phyloP scores from a whole-genome alignment of 2,329 filamentous ascomycete genomes.

The Nemania sp. region DNA sequence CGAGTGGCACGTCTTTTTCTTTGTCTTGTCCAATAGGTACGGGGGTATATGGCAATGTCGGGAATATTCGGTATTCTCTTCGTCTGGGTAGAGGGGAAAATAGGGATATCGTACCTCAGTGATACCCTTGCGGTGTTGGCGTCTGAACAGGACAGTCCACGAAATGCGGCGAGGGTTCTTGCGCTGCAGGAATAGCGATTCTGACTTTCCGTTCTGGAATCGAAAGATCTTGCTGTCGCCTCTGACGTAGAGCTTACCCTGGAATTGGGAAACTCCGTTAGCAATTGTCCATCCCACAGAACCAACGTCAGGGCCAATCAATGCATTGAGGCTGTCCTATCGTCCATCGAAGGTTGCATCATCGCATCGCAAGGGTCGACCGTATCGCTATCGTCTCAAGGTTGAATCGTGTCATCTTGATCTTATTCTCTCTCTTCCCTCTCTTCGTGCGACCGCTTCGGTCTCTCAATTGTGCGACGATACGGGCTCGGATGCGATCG shows the following conservation, averaged over 20 bases:
- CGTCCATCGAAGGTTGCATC: conserved; percentile 9
- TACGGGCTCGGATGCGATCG: conserved; percentile 31
- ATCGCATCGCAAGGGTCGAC: conserved; percentile 7
- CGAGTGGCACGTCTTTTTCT: not conserved
- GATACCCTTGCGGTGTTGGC: conserved; percentile 99
- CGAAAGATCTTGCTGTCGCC: conserved; percentile 99
- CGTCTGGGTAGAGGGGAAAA: not conserved
- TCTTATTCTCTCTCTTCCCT: not conserved
- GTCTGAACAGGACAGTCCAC: conserved; percentile 97
- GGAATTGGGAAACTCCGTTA: conserved; percentile 17
- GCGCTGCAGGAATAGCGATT: conserved; percentile 99
- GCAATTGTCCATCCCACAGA: conserved; percentile 1
- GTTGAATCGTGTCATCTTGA: not conserved
- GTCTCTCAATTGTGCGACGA: conserved; percentile 10
- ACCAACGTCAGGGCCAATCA: not conserved
- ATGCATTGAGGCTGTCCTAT: conserved; percentile 4
- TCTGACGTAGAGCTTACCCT: conserved; percentile 99
- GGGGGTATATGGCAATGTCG: not conserved
- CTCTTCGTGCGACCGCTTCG: not conserved
- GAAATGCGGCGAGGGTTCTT: conserved; percentile 99
- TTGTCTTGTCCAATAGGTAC: not conserved
- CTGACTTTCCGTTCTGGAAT: conserved; percentile 99
- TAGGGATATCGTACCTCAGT: conserved; percentile 80
- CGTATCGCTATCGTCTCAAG: no score
- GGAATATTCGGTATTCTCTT: not conserved